Base-by-base conservation (phyloP, 2,329 filamentous ascomycete genomes). In the Aureobasidium subglaciale region DNA sequence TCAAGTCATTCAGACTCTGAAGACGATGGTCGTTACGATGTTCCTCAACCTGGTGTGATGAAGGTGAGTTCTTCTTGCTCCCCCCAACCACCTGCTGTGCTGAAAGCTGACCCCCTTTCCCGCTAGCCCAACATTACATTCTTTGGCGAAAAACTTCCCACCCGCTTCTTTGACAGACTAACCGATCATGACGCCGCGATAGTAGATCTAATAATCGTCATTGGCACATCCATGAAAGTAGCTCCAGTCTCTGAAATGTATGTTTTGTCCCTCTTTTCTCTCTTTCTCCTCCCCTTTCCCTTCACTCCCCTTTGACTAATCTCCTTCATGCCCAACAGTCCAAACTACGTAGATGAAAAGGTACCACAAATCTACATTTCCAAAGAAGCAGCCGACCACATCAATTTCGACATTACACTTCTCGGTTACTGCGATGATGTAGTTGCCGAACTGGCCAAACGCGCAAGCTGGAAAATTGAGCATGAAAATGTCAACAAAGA, bases 321-420 rank as follows among this genome's bases (percentile, higher is more conserved):
- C 29, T 30, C 8, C 29, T 30, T 30, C 29, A 10, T 7, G 13
- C 16, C 15, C 22, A 20, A 30, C 45, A 56, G 55, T 4, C 64
- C 67, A 1, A 64, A 69, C 41, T 63, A 63, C 43, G 55, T 70
- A 2, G 61, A 66, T 5, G 58, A 63, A 15, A 50, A 61, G 1
- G 63, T 69, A 2, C 68, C 68, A 24, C 66, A 68, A 24, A 65
- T 70, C 34, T 70, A 67, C 59, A 66, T 70, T 27, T 68, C 66
- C 2, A 59, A 64, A 24, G 66, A 85, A 74, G 86, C 90, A 3
- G 88, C 96, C 55, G 79, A 78, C 32, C 92, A 97, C 70, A 88
- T 95, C 68, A 90, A 95, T 68, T 97, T 99, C 64, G 93, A 99
- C 70, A 90, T 99, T 62, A 91, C 96, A 68, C 79, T 99, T 55